phyloP scores from a whole-genome alignment of 2,329 filamentous ascomycete species.

The Fusarium sacchari region DNA sequence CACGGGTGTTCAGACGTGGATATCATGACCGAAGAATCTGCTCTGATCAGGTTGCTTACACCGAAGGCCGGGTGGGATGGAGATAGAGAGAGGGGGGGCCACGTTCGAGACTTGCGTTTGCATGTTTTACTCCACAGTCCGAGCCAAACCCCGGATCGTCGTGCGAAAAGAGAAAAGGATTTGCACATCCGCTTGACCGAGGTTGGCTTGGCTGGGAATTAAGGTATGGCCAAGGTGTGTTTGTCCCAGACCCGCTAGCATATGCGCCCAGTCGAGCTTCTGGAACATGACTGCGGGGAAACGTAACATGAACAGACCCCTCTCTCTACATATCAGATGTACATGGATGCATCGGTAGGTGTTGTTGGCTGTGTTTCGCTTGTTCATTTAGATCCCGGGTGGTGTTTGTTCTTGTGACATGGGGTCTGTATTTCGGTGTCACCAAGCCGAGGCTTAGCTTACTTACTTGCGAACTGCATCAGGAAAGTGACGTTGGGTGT shows the following conservation, averaged over 20 bases:
- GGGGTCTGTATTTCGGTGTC: slow-evolving; percentile 33
- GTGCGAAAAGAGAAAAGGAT: slow-evolving; percentile 7
- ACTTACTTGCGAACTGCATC: not conserved
- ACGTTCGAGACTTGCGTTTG: slow-evolving; percentile 20
- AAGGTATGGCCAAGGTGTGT: slow-evolving; percentile 25
- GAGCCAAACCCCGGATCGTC: slow-evolving; percentile 11
- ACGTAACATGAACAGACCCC: slow-evolving; percentile 9
- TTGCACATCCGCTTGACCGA: slow-evolving; percentile 22
- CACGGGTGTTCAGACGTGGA: not conserved
- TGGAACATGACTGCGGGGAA: slow-evolving; percentile 32
- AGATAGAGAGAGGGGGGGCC: not conserved
- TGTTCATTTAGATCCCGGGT: slow-evolving; percentile 10
- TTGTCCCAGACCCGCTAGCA: slow-evolving; percentile 7
- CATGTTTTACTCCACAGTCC: slow-evolving; percentile 3
- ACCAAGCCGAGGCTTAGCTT: slow-evolving; percentile 24
- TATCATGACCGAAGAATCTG: slow-evolving; percentile 15
- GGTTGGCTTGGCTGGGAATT: slow-evolving; percentile 23
- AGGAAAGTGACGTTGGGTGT: slow-evolving; percentile 19
- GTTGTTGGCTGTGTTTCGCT: not conserved
- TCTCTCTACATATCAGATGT: not conserved
- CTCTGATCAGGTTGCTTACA: slow-evolving; percentile 25
- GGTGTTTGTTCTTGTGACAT: slow-evolving; percentile 1
- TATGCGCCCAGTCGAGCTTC: slow-evolving; percentile 22
- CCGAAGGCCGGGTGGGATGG: slow-evolving; percentile 14
- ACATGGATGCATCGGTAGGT: not conserved